Conservation (phyloP, 805 yeast species). For the Yarrowia deformans region DNA sequence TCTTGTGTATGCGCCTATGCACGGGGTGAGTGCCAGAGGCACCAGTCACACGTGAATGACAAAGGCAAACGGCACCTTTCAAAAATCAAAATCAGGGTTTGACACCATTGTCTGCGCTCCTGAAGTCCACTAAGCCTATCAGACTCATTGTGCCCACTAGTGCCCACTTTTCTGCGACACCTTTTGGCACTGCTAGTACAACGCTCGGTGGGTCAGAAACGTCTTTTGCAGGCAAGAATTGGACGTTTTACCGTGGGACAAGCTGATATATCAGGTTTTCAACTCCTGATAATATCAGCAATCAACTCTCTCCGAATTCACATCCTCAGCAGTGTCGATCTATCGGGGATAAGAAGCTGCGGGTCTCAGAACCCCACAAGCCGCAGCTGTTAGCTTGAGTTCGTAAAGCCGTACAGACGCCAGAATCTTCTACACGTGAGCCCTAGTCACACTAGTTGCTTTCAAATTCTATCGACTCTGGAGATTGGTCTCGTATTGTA, state of each 20-base stretch:
- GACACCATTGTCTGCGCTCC: constrained; percentile 8
- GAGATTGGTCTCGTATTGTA: background rate
- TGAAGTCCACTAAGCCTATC: background rate
- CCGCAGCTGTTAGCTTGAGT: background rate
- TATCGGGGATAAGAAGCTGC: background rate
- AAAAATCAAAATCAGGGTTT: constrained; percentile 6
- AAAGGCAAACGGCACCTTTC: background rate
- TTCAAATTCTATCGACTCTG: background rate
- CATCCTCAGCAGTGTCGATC: background rate
- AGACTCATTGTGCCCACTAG: constrained; percentile 1
- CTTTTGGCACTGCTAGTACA: background rate
- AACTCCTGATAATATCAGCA: background rate
- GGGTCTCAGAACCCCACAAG: constrained; percentile 5
- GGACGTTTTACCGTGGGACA: too few species aligned
- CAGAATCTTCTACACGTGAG: background rate
- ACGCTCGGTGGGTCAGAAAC: constrained; percentile 1
- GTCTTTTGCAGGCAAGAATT: too few species aligned
- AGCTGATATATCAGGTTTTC: too few species aligned
- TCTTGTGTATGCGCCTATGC: constrained; percentile 8
- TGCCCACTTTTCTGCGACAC: background rate
- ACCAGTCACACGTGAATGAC: constrained; percentile 16
- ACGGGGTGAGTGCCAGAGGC: constrained; percentile 3
- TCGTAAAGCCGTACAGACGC: constrained; percentile 15
- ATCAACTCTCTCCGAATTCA: background rate
- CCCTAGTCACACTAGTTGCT: background rate